Percentiles rank a stretch among this genome's conserved stretches.
phyloP scores from a whole-genome alignment of 1,284 basidiomycete species.

The Cutaneotrichosporon mucoides region DNA sequence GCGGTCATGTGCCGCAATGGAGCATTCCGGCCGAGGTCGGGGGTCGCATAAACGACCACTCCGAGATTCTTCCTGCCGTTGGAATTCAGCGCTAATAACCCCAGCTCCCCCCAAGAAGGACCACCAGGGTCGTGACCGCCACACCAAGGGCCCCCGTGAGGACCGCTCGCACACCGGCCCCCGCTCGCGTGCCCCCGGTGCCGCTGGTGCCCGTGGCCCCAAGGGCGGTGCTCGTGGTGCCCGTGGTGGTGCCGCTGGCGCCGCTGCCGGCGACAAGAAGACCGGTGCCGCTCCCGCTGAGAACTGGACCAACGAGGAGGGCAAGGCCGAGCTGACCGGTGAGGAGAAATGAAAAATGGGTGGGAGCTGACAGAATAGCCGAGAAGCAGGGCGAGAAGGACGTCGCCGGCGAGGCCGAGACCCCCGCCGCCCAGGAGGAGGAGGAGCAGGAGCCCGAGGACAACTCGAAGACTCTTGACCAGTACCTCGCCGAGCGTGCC shows the following conservation, averaged over 20 bases:
- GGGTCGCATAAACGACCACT: no score
- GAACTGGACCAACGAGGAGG: slow-evolving; percentile 87
- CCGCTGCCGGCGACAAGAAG: slow-evolving; percentile 74
- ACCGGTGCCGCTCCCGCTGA: slow-evolving; percentile 58
- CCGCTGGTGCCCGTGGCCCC: slow-evolving; percentile 36
- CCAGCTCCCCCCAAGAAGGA: slow-evolving; percentile 31
- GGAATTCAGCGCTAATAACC: not conserved
- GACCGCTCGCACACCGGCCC: slow-evolving; percentile 30
- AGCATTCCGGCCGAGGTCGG: no score
- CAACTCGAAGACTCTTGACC: slow-evolving; percentile 62
- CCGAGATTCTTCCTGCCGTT: no score
- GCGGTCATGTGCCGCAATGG: not conserved
- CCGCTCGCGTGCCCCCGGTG: slow-evolving; percentile 33
- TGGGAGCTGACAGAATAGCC: slow-evolving; percentile 36
- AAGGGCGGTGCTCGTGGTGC: slow-evolving; percentile 31
- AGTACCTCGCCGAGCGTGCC: slow-evolving; percentile 49
- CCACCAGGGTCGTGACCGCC: slow-evolving; percentile 38
- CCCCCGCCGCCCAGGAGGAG: slow-evolving; percentile 35
- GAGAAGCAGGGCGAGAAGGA: slow-evolving; percentile 51
- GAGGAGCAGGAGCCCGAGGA: slow-evolving; percentile 78
- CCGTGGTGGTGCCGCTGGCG: slow-evolving; percentile 18
- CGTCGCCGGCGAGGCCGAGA: slow-evolving; percentile 34
- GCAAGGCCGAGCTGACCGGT: slow-evolving; percentile 66
- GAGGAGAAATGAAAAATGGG: slow-evolving; percentile 13
- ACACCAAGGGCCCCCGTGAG: slow-evolving; percentile 46